Evolutionary conservation across 768 basidiomycete species (phyloP).

Genomic region (Lactarius pseudohatsudake): DNA sequence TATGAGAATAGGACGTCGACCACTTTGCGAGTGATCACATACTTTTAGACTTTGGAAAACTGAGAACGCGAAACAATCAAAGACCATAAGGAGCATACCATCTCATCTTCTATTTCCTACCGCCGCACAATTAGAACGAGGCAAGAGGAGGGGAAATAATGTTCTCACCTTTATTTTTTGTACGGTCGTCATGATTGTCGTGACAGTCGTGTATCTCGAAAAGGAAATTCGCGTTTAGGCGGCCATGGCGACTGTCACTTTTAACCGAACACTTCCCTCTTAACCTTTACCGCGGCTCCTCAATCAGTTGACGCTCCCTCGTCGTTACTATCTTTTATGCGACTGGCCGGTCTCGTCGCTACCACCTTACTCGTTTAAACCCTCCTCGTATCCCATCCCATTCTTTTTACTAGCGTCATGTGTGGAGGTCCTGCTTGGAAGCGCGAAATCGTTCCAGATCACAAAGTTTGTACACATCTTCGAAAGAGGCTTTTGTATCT

Average conservation of each 20-base stretch:
- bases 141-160: slow-evolving; percentile 28
- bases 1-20: slow-evolving; percentile 22
- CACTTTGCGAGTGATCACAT: slow-evolving; percentile 35
- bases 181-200: slow-evolving; percentile 72
- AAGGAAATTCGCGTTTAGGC: slow-evolving; percentile 3
- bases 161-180: slow-evolving; percentile 79
- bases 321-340: slow-evolving; percentile 32
- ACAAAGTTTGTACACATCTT: slow-evolving; percentile 65
- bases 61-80: slow-evolving; percentile 25
- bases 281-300: background rate
- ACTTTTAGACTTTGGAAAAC: slow-evolving; percentile 72
- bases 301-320: slow-evolving; percentile 18
- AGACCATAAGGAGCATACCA: slow-evolving; percentile 54
- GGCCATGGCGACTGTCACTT: slow-evolving; percentile 5
- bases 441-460: slow-evolving; percentile 94
- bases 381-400: slow-evolving; percentile 13
- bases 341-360: slow-evolving; percentile 33
- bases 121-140: slow-evolving; percentile 17
- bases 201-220: slow-evolving; percentile 37
- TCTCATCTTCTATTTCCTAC: slow-evolving; percentile 95
- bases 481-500: slow-evolving; percentile 1
- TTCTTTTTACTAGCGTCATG: slow-evolving; percentile 40
- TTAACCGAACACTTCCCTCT: background rate
- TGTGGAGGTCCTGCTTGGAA: slow-evolving; percentile 90
- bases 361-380: slow-evolving; percentile 32